Base-by-base conservation (phyloP, 345 rosid species). In the Murraya koenigii region DNA sequence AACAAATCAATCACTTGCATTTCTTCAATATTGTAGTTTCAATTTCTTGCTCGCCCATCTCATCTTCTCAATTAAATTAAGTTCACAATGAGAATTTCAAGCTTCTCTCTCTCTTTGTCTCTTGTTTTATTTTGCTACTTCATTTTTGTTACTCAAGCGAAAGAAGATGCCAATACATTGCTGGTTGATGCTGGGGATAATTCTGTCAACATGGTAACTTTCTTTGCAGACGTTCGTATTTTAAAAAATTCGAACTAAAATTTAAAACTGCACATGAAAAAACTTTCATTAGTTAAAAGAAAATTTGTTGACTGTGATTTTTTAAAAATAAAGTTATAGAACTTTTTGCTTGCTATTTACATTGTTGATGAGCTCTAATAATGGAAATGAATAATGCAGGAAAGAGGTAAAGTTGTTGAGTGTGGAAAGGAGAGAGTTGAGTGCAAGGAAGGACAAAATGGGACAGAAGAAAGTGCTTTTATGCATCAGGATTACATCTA, bases 401-500 rank as follows among this genome's bases (percentile, higher is more conserved):
- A 55, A 47, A 68, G 69, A 23, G 30, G 10, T 6, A 54, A 23
- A 36, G 54, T 5, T 59, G 66, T 13, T 26, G 77, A 59, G 47
- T 72, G 75, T 33, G 47, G 69, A 1, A 69, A 83, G 64, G 72
- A 49, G 6, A 44, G 72, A 25, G 80, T 69, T 52, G 76, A 60
- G 52, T 67, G 80, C 78, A 76, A 62, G 52, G 25, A 76, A 80
- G 76, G 76, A 73, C 55, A 63, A 59, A 69, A 72, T 76, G 58
- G 72, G 71, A 22, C 44, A 66, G 62, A 75, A 73, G 66, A 64
- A 47, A 76, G 41, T 66, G 38, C 62, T 26, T 67, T 60, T 55
- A 77, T 26, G 66, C 64, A 66, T 72, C 80, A 76, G 59, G 83
- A 77, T 33, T 83, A 76, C 75, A 76, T 79, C 68, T 79, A 83